Conservation (phyloP, 2,329 filamentous ascomycete genomes). For the Bertia moriformis region DNA sequence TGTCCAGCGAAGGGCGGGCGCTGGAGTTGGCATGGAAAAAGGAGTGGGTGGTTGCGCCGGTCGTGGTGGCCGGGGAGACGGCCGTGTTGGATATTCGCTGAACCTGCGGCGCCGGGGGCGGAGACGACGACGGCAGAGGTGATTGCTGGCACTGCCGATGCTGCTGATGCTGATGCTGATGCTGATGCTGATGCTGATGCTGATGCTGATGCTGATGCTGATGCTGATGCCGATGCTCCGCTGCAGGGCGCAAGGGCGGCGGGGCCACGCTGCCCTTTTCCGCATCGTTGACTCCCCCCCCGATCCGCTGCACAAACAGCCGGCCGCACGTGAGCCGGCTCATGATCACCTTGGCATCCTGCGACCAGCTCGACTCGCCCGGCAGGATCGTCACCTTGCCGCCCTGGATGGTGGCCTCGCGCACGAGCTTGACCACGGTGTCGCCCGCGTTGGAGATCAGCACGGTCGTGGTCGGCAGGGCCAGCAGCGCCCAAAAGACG, state of each 20-base stretch:
- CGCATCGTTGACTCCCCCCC: too few relatives aligned
- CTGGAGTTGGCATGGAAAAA: constrained; percentile 16
- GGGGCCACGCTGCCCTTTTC: constrained; percentile 23
- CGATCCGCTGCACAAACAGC: constrained; percentile 20
- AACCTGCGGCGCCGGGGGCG: constrained; percentile 4
- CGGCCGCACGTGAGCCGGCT: constrained; percentile 25
- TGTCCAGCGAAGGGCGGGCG: constrained; percentile 19
- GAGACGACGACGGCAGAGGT: constrained; percentile 2
- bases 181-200: constrained; percentile 3
- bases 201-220: constrained; percentile 1
- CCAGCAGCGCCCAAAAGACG: constrained; percentile 80
- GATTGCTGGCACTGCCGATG: too few relatives aligned
- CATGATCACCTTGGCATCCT: constrained; percentile 27
- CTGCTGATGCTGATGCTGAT: too few relatives aligned
- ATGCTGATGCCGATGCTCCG: constrained; percentile 1
- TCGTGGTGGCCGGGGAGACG: constrained; percentile 3
- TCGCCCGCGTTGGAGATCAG: constrained; percentile 73
- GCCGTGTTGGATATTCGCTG: not conserved
- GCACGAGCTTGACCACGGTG: constrained; percentile 56
- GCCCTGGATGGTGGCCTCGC: constrained; percentile 36
- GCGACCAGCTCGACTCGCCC: constrained; percentile 31
- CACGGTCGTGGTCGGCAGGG: constrained; percentile 76
- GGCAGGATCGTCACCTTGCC: constrained; percentile 48
- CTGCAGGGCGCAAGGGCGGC: not conserved
- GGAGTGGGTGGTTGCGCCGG: constrained; percentile 17